phyloP scores from a whole-genome alignment of 2,329 filamentous ascomycete species.

The Metarhizium guizhouense region DNA sequence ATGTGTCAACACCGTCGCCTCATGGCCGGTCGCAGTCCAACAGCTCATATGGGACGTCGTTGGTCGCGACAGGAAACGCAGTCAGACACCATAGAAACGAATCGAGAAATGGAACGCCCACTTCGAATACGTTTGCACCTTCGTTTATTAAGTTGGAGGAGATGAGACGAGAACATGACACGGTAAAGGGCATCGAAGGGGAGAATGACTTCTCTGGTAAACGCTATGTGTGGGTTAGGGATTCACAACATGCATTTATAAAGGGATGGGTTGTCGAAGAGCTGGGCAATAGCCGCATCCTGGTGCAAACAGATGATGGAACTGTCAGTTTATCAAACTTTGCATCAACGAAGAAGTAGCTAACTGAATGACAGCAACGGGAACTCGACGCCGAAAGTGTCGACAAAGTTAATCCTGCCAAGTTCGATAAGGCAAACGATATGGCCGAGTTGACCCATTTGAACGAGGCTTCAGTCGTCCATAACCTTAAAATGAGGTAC shows the following conservation, averaged over 20 bases:
- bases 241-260: conserved; percentile 79
- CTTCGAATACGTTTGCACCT: conserved; percentile 82
- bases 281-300: conserved; percentile 54
- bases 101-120: conserved; percentile 55
- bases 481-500: conserved; percentile 92
- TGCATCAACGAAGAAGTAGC: background rate
- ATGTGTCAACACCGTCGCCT: conserved; percentile 30
- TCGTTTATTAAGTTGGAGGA: conserved; percentile 92
- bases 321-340: conserved; percentile 47
- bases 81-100: conserved; percentile 39
- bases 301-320: conserved; percentile 91
- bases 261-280: conserved; percentile 90
- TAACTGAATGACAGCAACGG: conserved; percentile 54
- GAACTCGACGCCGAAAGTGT: conserved; percentile 80
- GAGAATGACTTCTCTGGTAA: conserved; percentile 99
- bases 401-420: conserved; percentile 98
- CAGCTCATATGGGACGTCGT: conserved; percentile 36
- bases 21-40: conserved; percentile 65
- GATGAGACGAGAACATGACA: conserved; percentile 46
- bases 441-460: conserved; percentile 98
- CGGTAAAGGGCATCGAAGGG: conserved; percentile 72
- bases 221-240: conserved; percentile 94
- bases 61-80: conserved; percentile 27
- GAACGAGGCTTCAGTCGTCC: conserved; percentile 95
- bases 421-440: conserved; percentile 98